Evolutionary conservation across 2,329 filamentous ascomycete species (phyloP).

Genomic region (Blastomyces gilchristii): DNA sequence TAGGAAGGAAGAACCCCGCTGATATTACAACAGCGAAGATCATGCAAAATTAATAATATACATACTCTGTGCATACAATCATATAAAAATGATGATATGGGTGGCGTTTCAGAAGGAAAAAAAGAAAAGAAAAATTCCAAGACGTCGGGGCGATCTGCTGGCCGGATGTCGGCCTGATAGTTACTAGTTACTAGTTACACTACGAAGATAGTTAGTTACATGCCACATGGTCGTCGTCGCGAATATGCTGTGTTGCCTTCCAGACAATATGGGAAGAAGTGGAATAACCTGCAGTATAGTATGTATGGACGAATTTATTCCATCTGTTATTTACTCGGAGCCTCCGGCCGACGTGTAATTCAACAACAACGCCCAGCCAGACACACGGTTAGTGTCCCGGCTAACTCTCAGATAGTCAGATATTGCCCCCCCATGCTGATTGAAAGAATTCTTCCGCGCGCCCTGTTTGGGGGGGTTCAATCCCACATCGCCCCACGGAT

Average conservation of each 20-base stretch:
- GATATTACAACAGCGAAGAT: background rate
- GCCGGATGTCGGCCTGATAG: background rate
- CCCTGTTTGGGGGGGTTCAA: background rate
- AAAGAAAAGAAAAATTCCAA: no score
- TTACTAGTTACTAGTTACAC: background rate
- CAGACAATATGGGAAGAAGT: background rate
- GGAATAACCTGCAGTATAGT: background rate
- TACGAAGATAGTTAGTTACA: background rate
- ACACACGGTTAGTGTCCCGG: background rate
- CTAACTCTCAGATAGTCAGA: background rate
- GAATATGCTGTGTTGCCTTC: background rate
- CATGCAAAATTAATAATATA: background rate
- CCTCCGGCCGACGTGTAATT: background rate
- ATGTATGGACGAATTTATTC: background rate
- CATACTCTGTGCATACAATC: no score
- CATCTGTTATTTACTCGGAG: background rate
- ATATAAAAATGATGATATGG: no score
- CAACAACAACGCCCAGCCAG: background rate
- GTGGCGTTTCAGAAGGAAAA: background rate
- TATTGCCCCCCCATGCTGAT: background rate
- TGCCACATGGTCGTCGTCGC: constrained; percentile 2
- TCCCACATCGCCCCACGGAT: background rate
- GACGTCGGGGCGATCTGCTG: background rate
- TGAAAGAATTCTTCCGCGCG: background rate
- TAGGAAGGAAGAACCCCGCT: background rate